Evolutionary conservation across 2,329 filamentous ascomycete species (phyloP).

Genomic region (Aureobasidium subglaciale): DNA sequence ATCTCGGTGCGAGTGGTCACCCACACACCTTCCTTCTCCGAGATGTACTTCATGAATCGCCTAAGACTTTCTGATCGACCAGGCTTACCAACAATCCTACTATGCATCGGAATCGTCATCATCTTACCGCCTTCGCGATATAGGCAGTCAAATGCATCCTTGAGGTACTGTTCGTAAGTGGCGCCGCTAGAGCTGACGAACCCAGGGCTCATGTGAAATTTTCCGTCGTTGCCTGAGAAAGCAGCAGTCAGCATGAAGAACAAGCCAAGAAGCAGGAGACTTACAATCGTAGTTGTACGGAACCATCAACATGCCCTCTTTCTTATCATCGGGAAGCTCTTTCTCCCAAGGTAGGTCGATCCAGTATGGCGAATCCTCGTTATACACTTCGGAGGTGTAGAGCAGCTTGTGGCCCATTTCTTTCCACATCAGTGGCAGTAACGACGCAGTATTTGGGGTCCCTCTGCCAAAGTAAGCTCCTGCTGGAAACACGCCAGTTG

Average conservation of each 20-base stretch:
- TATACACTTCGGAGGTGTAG: slow-evolving; percentile 46
- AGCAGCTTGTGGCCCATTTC: slow-evolving; percentile 47
- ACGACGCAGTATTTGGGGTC: slow-evolving; percentile 39
- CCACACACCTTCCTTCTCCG: slow-evolving; percentile 37
- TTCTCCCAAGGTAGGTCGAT: slow-evolving; percentile 46
- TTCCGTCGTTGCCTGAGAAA: slow-evolving; percentile 33
- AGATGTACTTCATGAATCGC: slow-evolving; percentile 35
- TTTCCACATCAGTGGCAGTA: slow-evolving; percentile 44
- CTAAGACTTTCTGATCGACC: slow-evolving; percentile 33
- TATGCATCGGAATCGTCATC: slow-evolving; percentile 38
- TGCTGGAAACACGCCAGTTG: slow-evolving; percentile 41
- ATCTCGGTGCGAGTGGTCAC: slow-evolving; percentile 38
- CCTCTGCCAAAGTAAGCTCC: slow-evolving; percentile 46
- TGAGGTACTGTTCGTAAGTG: slow-evolving; percentile 36
- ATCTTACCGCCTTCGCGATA: slow-evolving; percentile 37
- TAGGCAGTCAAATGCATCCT: slow-evolving; percentile 34
- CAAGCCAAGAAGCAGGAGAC: neutral
- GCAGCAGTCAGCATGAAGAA: neutral
- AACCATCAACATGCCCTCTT: slow-evolving; percentile 47
- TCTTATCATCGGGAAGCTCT: slow-evolving; percentile 30
- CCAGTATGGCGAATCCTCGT: slow-evolving; percentile 52
- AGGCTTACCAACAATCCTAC: slow-evolving; percentile 36
- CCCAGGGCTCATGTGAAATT: slow-evolving; percentile 39
- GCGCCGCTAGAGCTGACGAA: slow-evolving; percentile 34
- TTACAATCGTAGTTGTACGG: slow-evolving; percentile 45